Evolutionary conservation across 306 rosid genomes (phyloP).

Genomic region (Fragaria iinumae): DNA sequence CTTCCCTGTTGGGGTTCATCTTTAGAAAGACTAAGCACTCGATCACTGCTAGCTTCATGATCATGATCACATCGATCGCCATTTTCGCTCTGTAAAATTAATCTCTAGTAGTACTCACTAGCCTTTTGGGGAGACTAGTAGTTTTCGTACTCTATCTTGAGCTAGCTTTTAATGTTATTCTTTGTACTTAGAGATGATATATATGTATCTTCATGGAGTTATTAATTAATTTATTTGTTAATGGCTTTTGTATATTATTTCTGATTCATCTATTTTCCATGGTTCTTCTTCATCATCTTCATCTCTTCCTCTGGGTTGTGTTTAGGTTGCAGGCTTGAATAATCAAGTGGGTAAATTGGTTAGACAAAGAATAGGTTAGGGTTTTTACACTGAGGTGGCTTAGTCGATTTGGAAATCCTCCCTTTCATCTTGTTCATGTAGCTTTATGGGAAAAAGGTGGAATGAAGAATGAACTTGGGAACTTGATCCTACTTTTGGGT

Average conservation of each 20-base stretch:
- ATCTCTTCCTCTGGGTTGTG: background rate
- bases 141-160: constrained; percentile 10
- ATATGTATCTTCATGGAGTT: constrained; percentile 13
- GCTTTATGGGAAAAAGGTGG: constrained; percentile 29
- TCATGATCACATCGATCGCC: constrained; percentile 9
- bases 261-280: background rate
- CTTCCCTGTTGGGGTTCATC: constrained; percentile 9
- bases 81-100: constrained; percentile 17
- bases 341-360: background rate
- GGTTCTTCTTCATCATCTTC: background rate
- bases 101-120: background rate
- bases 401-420: background rate
- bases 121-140: constrained; percentile 9
- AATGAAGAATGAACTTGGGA: constrained; percentile 31
- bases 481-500: constrained; percentile 30
- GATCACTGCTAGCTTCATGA: background rate
- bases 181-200: constrained; percentile 30
- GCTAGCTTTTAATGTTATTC: constrained; percentile 25
- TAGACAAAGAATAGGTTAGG: background rate
- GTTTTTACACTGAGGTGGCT: constrained; percentile 20
- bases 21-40: background rate
- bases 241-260: background rate
- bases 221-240: constrained; percentile 12
- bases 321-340: background rate
- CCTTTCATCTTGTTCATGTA: constrained; percentile 11